Evolutionary conservation across 1,284 basidiomycete genomes (phyloP).

Genomic region (Schizophyllum commune): DNA sequence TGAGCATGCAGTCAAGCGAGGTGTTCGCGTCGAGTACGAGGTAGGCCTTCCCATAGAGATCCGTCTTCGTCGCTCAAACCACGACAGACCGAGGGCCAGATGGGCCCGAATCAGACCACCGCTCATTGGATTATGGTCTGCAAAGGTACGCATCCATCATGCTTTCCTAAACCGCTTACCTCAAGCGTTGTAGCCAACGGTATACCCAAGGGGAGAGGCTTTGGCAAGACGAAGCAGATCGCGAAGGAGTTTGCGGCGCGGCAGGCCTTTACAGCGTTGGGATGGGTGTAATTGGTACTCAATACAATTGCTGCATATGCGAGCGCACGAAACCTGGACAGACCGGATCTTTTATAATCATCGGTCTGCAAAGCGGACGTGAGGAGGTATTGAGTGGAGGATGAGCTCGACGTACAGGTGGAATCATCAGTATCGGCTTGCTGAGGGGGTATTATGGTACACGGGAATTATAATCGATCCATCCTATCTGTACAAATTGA

Average conservation of each 20-base stretch:
- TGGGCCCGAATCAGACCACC: slow-evolving; percentile 33
- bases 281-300: slow-evolving; percentile 33
- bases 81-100: background rate
- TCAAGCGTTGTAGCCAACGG: slow-evolving; percentile 47
- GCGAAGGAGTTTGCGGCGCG: slow-evolving; percentile 71
- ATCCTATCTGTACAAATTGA: background rate
- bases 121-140: slow-evolving; percentile 49
- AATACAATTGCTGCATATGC: background rate
- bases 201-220: slow-evolving; percentile 53
- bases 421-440: background rate
- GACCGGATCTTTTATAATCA: background rate
- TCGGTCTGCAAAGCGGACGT: background rate
- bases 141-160: slow-evolving; percentile 26
- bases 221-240: slow-evolving; percentile 55
- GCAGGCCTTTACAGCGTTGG: slow-evolving; percentile 61
- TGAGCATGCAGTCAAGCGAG: background rate
- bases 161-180: background rate
- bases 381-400: background rate
- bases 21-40: background rate
- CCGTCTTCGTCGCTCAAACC: background rate
- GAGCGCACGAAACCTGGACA: background rate
- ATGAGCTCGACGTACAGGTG: background rate
- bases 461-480: background rate
- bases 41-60: background rate
- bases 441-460: background rate